Conservation (phyloP, 108 stramenopile species). For the Cyclotella atomus region DNA sequence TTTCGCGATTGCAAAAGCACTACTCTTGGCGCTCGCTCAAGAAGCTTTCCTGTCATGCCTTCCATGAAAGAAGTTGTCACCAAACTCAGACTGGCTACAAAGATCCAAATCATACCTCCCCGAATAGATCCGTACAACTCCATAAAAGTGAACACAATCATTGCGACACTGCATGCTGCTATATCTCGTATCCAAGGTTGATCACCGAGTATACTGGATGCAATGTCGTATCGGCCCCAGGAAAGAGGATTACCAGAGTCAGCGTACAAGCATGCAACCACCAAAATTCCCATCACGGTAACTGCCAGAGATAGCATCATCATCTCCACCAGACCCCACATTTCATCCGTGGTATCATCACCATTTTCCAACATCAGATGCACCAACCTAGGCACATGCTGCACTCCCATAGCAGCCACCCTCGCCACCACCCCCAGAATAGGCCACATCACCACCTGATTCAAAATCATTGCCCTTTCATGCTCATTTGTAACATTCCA, state of each 20-base stretch:
- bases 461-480: slow-evolving; percentile 17
- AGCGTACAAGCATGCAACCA: slow-evolving; percentile 30
- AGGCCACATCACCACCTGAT: slow-evolving; percentile 1
- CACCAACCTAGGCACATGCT: background rate
- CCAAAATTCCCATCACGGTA: slow-evolving; percentile 28
- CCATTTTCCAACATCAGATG: background rate
- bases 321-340: slow-evolving; percentile 19
- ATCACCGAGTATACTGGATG: background rate
- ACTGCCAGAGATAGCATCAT: slow-evolving; percentile 21
- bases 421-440: background rate
- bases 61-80: slow-evolving; percentile 32
- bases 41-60: slow-evolving; percentile 30
- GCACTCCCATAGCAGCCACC: background rate
- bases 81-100: slow-evolving; percentile 16
- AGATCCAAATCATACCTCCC: slow-evolving; percentile 38
- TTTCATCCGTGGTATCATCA: background rate
- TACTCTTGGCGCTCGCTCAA: too few species aligned
- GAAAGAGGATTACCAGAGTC: slow-evolving; percentile 20
- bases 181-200: slow-evolving; percentile 34
- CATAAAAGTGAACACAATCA: slow-evolving; percentile 35
- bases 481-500: slow-evolving; percentile 17
- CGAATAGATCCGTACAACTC: slow-evolving; percentile 22
- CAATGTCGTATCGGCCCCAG: slow-evolving; percentile 34
- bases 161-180: slow-evolving; percentile 37
- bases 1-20: background rate